Percentiles rank a stretch among this genome's conserved stretches.
Conservation (phyloP, 805 yeast genomes). For the Phaffomyces thermotolerans region DNA sequence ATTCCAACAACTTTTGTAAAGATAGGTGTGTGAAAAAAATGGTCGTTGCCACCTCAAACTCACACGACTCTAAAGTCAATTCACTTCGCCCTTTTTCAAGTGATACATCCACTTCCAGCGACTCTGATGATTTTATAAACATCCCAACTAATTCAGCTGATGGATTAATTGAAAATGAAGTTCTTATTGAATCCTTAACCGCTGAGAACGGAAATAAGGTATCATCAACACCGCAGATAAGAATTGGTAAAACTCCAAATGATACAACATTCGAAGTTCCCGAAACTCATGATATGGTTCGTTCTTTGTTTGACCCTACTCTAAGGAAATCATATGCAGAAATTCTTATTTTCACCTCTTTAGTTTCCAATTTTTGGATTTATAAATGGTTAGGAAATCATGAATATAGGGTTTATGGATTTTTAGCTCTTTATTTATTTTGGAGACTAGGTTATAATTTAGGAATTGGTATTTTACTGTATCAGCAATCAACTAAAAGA, state of each 20-base stretch:
- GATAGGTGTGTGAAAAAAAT: too few relatives aligned
- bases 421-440: conserved; percentile 51
- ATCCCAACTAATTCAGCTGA: neutral
- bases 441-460: conserved; percentile 74
- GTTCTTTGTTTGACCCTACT: conserved; percentile 73
- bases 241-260: conserved; percentile 22
- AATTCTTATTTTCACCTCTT: conserved; percentile 42
- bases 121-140: neutral
- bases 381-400: conserved; percentile 24
- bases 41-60: too few relatives aligned
- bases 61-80: too few relatives aligned
- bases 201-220: too few relatives aligned
- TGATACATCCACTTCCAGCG: neutral
- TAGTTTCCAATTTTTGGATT: conserved; percentile 29
- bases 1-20: too few relatives aligned
- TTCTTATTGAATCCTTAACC: too few relatives aligned
- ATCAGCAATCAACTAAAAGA: conserved; percentile 56
- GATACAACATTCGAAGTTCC: conserved; percentile 30
- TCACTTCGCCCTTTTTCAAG: neutral
- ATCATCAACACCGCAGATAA: too few relatives aligned
- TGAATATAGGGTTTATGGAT: conserved; percentile 21
- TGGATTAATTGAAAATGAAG: too few relatives aligned
- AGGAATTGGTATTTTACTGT: conserved; percentile 69
- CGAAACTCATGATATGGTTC: conserved; percentile 74
- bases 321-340: conserved; percentile 63